These are phyloP conservation scores for Fusarium graminum DNA, from an alignment of 2,329 filamentous ascomycete genomes.

Conservation along the genomic window DNA sequence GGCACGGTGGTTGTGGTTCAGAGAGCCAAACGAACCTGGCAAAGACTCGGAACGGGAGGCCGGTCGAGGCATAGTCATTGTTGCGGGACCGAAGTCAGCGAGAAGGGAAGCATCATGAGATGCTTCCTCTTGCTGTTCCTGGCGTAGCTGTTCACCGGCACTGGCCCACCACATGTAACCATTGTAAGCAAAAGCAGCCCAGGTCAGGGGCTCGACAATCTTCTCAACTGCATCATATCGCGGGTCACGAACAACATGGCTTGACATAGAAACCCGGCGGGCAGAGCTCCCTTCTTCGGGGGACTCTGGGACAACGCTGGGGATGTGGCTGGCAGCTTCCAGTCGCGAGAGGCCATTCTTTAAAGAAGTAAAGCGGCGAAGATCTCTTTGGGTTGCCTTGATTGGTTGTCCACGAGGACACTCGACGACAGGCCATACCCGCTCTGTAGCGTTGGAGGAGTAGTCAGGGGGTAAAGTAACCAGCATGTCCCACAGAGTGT, in stretches of 20 bases:
- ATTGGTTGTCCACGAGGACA: slow-evolving; percentile 73
- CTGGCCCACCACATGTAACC: slow-evolving; percentile 94
- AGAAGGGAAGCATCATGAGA: slow-evolving; percentile 68
- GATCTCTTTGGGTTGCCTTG: slow-evolving; percentile 90
- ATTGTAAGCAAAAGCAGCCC: slow-evolving; percentile 82
- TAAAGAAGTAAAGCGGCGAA: slow-evolving; percentile 81
- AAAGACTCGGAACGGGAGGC: slow-evolving; percentile 54
- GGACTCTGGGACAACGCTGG: slow-evolving; percentile 48
- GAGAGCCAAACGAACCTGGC: slow-evolving; percentile 61
- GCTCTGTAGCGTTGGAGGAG: slow-evolving; percentile 68
- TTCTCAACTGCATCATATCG: slow-evolving; percentile 65
- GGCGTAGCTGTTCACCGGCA: slow-evolving; percentile 77
- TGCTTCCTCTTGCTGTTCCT: slow-evolving; percentile 70
- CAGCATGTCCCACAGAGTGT: slow-evolving; percentile 88
- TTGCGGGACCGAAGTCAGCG: slow-evolving; percentile 61
- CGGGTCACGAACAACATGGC: slow-evolving; percentile 52
- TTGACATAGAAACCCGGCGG: slow-evolving; percentile 49
- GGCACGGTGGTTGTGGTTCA: slow-evolving; percentile 54
- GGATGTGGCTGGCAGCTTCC: slow-evolving; percentile 41
- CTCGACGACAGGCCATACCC: slow-evolving; percentile 82
- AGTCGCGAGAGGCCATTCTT: slow-evolving; percentile 71
- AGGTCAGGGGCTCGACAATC: slow-evolving; percentile 73
- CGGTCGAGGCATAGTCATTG: slow-evolving; percentile 51
- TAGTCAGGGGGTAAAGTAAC: slow-evolving; percentile 81
- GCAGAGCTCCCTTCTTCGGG: slow-evolving; percentile 47